Evolutionary conservation across 1,284 basidiomycete genomes (phyloP).

Genomic region (Erythrobasidium hasegawianum): DNA sequence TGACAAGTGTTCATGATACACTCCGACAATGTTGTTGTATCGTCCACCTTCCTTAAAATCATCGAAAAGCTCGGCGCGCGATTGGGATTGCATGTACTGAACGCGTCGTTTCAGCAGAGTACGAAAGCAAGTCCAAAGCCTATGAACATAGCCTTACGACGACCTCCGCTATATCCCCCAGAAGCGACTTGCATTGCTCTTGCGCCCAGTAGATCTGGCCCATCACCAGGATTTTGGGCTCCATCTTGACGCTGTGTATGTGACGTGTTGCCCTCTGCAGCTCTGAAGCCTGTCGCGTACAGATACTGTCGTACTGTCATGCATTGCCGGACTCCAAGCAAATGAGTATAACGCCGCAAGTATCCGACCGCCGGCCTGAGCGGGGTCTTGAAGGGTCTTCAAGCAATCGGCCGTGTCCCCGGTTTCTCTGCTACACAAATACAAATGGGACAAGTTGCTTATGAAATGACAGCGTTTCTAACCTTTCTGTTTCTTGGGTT

Average conservation of each 20-base stretch:
- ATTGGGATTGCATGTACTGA: slow-evolving; percentile 38
- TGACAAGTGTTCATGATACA: slow-evolving; percentile 22
- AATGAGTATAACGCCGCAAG: too few relatives aligned
- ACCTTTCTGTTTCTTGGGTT: too few relatives aligned
- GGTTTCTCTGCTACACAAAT: too few relatives aligned
- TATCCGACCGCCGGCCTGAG: too few relatives aligned
- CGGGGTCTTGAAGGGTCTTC: too few relatives aligned
- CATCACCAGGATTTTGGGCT: slow-evolving; percentile 23
- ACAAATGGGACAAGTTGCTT: too few relatives aligned
- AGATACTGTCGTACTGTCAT: too few relatives aligned
- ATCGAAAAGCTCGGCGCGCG: slow-evolving; percentile 66
- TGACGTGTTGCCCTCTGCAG: too few relatives aligned
- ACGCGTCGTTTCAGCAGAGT: background rate
- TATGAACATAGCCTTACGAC: slow-evolving; percentile 70
- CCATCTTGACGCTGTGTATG: slow-evolving; percentile 8
- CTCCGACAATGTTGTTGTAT: slow-evolving; percentile 33
- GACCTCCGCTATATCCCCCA: slow-evolving; percentile 66
- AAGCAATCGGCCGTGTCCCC: too few relatives aligned
- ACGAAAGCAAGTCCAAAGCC: background rate
- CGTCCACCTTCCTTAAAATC: slow-evolving; percentile 51
- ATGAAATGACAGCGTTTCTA: too few relatives aligned
- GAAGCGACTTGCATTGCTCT: slow-evolving; percentile 64
- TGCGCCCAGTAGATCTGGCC: slow-evolving; percentile 70
- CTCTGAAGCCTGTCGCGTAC: too few relatives aligned
- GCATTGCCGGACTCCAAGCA: too few relatives aligned